phyloP scores from a whole-genome alignment of 2,329 filamentous ascomycete species.

The Paradendryphiella salina region DNA sequence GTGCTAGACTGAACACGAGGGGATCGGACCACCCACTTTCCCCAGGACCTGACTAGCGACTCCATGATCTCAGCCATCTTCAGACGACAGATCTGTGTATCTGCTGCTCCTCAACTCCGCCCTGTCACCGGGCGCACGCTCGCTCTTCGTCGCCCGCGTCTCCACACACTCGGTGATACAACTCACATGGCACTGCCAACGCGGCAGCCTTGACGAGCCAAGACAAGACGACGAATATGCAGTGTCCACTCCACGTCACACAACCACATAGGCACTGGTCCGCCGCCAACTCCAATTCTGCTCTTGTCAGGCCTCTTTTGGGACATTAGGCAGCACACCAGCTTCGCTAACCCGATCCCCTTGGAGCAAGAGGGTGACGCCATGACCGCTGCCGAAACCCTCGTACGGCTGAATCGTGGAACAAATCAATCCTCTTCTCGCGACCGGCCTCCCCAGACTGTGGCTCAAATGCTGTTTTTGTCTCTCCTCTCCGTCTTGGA shows the following conservation, averaged over 20 bases:
- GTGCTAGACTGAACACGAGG: constrained; percentile 6
- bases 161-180: constrained; percentile 19
- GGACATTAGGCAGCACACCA: constrained; percentile 21
- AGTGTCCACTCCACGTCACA: constrained; percentile 14
- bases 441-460: constrained; percentile 20
- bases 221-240: constrained; percentile 20
- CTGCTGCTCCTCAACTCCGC: constrained; percentile 16
- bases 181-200: constrained; percentile 31
- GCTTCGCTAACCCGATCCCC: constrained; percentile 14
- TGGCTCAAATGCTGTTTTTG: constrained; percentile 21
- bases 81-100: constrained; percentile 20
- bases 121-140: constrained; percentile 13
- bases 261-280: constrained; percentile 7
- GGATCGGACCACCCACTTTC: constrained; percentile 7
- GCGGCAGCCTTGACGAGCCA: constrained; percentile 26
- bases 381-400: constrained; percentile 16
- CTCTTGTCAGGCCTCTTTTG: constrained; percentile 24
- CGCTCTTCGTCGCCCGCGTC: constrained; percentile 15
- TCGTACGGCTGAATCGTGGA: constrained; percentile 25
- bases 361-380: constrained; percentile 11
- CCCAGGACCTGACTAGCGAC: constrained; percentile 3
- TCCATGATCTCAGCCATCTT: constrained; percentile 11
- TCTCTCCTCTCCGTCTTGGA: constrained; percentile 21
- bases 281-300: constrained; percentile 5
- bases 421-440: constrained; percentile 21